Conservation (phyloP, 768 basidiomycete genomes). For the Boletus rubropictus region DNA sequence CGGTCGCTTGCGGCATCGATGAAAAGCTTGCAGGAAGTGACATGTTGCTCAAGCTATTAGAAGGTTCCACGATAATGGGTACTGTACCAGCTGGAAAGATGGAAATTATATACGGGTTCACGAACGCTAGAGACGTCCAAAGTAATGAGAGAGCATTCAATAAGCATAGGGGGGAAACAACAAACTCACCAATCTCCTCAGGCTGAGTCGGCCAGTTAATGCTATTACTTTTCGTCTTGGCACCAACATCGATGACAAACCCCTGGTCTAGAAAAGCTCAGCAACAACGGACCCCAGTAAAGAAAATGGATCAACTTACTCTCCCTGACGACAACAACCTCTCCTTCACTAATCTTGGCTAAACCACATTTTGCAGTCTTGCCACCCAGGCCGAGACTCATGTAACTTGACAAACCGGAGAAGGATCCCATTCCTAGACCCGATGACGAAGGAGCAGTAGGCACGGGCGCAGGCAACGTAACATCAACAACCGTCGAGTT, state of each 20-base stretch:
- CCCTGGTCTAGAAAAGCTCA: constrained; percentile 50
- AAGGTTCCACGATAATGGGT: constrained; percentile 25
- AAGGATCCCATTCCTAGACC: constrained; percentile 57
- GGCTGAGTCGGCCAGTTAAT: constrained; percentile 78
- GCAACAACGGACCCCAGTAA: background rate
- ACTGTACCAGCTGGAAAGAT: constrained; percentile 67
- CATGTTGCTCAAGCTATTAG: constrained; percentile 15
- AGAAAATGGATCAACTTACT: constrained; percentile 44
- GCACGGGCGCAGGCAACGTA: constrained; percentile 38
- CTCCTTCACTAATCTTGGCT: constrained; percentile 49
- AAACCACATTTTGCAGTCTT: constrained; percentile 61
- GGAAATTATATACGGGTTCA: constrained; percentile 74
- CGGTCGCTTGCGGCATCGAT: constrained; percentile 15
- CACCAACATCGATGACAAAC: constrained; percentile 56
- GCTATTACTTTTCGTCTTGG: constrained; percentile 42
- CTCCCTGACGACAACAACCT: constrained; percentile 72
- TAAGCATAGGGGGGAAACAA: constrained; percentile 31
- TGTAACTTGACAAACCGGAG: constrained; percentile 73
- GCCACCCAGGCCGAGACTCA: constrained; percentile 74
- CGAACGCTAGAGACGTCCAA: constrained; percentile 45
- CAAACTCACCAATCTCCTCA: constrained; percentile 63
- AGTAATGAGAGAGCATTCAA: constrained; percentile 62
- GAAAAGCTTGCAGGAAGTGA: constrained; percentile 10
- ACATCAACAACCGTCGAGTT: constrained; percentile 61
- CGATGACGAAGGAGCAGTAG: constrained; percentile 25